Evolutionary conservation across 2,329 filamentous ascomycete genomes (phyloP).

Genomic region (Xylariaceae sp.): DNA sequence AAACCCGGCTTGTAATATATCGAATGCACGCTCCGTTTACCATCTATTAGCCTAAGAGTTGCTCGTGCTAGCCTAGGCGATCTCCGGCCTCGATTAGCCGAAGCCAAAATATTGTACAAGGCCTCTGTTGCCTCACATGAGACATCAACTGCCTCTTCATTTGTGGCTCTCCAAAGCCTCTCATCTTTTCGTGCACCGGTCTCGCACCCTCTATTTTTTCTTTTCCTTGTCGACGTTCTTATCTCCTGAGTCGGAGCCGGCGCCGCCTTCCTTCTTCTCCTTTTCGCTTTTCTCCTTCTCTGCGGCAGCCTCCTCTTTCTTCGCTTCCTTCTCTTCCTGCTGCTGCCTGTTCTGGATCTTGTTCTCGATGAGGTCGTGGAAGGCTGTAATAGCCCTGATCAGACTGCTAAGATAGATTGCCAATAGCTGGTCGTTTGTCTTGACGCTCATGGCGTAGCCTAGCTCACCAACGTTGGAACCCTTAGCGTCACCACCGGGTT

Average conservation of each 20-base stretch:
- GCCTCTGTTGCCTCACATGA: slow-evolving; percentile 12
- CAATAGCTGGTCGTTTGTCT: slow-evolving; percentile 99
- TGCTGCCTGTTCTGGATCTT: slow-evolving; percentile 99
- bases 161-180: slow-evolving; percentile 15
- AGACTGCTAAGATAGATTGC: slow-evolving; percentile 96
- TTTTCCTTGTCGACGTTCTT: slow-evolving; percentile 54
- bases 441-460: slow-evolving; percentile 95
- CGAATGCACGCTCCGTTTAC: slow-evolving; percentile 19
- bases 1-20: slow-evolving; percentile 10
- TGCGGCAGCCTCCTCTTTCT: slow-evolving; percentile 64
- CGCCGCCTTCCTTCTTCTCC: slow-evolving; percentile 52
- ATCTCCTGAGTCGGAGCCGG: slow-evolving; percentile 49
- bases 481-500: slow-evolving; percentile 66
- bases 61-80: slow-evolving; percentile 19
- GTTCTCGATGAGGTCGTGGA: slow-evolving; percentile 99
- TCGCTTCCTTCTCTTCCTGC: slow-evolving; percentile 92
- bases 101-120: slow-evolving; percentile 36
- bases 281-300: slow-evolving; percentile 66
- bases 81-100: slow-evolving; percentile 12
- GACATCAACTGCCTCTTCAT: slow-evolving; percentile 3
- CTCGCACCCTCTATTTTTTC: slow-evolving; percentile 50
- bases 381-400: slow-evolving; percentile 96
- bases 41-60: slow-evolving; percentile 24
- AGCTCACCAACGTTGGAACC: slow-evolving; percentile 73
- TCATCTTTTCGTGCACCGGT: slow-evolving; percentile 3